Conservation (phyloP, 2,329 filamentous ascomycete species). For the Talaromyces amestolkiae region DNA sequence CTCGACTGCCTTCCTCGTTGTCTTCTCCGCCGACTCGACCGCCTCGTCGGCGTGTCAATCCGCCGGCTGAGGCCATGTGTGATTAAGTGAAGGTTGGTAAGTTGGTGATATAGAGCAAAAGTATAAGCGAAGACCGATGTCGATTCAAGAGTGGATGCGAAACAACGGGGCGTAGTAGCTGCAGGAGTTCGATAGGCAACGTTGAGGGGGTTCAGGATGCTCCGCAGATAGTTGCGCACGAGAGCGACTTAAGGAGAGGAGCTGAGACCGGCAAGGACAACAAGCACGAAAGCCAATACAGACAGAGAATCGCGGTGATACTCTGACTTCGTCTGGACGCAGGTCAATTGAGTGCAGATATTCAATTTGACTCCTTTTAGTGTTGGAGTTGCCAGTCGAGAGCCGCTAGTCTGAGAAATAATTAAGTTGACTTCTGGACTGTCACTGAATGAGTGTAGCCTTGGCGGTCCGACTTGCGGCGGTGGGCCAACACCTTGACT, state of each 20-base stretch:
- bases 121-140: not conserved
- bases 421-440: not conserved
- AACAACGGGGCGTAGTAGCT: not conserved
- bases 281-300: not conserved
- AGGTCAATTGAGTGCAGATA: slow-evolving; percentile 13
- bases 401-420: slow-evolving; percentile 10
- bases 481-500: not conserved
- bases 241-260: slow-evolving; percentile 13
- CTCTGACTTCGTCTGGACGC: not conserved
- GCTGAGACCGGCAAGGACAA: slow-evolving; percentile 7
- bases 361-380: not conserved
- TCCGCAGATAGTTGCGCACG: slow-evolving; percentile 18
- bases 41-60: slow-evolving; percentile 68
- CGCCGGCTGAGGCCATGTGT: slow-evolving; percentile 65
- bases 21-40: slow-evolving; percentile 58
- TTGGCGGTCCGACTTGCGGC: slow-evolving; percentile 2
- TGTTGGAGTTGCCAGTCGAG: not conserved
- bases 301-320: not conserved
- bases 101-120: not conserved
- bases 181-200: not conserved
- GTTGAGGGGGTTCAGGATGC: slow-evolving; percentile 16
- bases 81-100: not conserved
- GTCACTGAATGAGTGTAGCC: slow-evolving; percentile 7
- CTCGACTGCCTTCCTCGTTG: slow-evolving; percentile 62
- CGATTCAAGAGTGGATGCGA: not conserved